Conservation (phyloP, 495 filamentous ascomycete genomes). For the Hypoxylon lienhwacheense region DNA sequence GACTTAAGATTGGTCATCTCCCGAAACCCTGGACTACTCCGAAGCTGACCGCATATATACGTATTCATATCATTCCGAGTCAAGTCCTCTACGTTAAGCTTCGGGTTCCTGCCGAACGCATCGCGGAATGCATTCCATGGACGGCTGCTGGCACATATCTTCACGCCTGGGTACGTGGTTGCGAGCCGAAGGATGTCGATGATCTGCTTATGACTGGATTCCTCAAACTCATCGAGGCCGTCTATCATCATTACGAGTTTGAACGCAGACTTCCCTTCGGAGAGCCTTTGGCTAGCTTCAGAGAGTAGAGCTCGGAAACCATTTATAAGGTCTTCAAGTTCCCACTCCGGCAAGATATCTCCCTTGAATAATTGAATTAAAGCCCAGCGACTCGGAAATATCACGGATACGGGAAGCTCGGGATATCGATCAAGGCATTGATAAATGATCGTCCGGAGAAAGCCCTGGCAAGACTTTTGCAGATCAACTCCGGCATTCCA, state of each 20-base stretch:
- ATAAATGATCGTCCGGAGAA: neutral
- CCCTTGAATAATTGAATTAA: neutral
- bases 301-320: neutral
- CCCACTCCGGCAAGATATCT: neutral
- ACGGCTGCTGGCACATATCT: neutral
- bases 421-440: neutral
- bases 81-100: neutral
- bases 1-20: neutral
- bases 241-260: neutral
- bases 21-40: neutral
- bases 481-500: neutral
- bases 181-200: neutral
- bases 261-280: neutral
- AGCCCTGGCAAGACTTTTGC: neutral
- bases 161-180: neutral
- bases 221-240: neutral
- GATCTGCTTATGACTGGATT: neutral
- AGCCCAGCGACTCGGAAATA: neutral
- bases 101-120: neutral
- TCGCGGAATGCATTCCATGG: neutral
- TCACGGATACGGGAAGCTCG: neutral
- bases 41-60: neutral
- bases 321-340: neutral
- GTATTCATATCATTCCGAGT: neutral
- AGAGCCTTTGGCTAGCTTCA: neutral